A percentile compares a stretch with the other conserved stretches of the same genome.
phyloP scores from a whole-genome alignment of 2,329 filamentous ascomycete genomes.

The Fusarium xylarioides region DNA sequence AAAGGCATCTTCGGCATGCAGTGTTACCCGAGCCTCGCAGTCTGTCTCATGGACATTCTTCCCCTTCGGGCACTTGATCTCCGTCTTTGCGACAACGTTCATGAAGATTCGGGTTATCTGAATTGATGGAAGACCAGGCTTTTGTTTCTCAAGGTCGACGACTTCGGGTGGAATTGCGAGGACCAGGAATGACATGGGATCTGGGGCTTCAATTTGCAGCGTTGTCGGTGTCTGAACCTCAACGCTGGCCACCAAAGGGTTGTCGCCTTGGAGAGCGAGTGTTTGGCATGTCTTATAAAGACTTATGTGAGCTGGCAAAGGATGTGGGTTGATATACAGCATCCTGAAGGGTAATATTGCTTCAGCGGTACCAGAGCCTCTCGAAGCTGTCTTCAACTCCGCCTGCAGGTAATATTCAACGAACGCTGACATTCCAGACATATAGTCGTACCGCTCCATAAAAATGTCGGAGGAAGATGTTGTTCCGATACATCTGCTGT shows the following conservation, averaged over 20 bases:
- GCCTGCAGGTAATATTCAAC: background rate
- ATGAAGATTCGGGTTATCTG: background rate
- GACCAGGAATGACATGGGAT: background rate
- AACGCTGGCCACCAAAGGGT: background rate
- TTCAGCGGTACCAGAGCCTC: background rate
- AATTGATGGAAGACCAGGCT: background rate
- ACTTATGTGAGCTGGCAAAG: background rate
- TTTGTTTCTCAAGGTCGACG: background rate
- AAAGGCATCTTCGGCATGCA: background rate
- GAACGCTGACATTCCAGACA: background rate
- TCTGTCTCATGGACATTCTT: background rate
- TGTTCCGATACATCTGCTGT: background rate
- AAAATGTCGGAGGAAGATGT: background rate
- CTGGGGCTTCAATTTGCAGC: background rate
- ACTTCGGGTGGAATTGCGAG: background rate
- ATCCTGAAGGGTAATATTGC: background rate
- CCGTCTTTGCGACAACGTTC: background rate
- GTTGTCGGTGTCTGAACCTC: background rate
- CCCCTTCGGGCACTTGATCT: background rate
- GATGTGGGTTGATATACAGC: background rate
- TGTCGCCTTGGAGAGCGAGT: rapidly evolving
- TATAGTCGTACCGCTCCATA: background rate
- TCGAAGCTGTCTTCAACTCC: background rate
- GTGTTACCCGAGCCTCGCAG: background rate
- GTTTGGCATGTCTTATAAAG: background rate